Evolutionary conservation across 2,329 filamentous ascomycete species (phyloP).

Genomic region (Dactylella cylindrospora): DNA sequence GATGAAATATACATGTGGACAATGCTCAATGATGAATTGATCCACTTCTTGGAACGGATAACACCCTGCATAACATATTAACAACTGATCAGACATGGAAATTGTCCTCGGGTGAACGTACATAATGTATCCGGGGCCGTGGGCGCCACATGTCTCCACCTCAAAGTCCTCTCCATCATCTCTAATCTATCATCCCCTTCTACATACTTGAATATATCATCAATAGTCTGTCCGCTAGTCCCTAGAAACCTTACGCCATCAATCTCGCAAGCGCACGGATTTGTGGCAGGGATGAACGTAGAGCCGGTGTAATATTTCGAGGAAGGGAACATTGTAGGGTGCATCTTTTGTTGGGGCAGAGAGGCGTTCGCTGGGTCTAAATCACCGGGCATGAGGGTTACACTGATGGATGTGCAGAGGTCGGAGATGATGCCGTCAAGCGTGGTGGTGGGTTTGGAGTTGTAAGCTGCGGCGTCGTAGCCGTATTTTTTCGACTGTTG

Average conservation of each 20-base stretch:
- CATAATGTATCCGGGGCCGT: conserved; percentile 95
- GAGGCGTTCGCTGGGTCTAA: conserved; percentile 85
- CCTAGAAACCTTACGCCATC: conserved; percentile 87
- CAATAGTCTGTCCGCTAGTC: conserved; percentile 86
- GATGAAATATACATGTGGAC: conserved; percentile 87
- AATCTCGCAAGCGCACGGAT: conserved; percentile 87
- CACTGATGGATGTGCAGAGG: conserved; percentile 79
- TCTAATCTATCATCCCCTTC: conserved; percentile 73
- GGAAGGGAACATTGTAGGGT: conserved; percentile 83
- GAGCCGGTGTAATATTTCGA: conserved; percentile 67
- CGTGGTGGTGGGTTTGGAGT: conserved; percentile 77
- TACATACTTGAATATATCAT: conserved; percentile 91
- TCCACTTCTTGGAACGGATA: conserved; percentile 96
- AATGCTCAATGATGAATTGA: conserved; percentile 77
- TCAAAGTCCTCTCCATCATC: conserved; percentile 91
- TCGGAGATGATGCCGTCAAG: conserved; percentile 80
- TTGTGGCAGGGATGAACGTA: conserved; percentile 79
- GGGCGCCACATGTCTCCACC: conserved; percentile 87
- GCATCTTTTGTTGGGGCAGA: conserved; percentile 89
- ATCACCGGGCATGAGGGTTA: conserved; percentile 83
- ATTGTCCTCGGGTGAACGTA: conserved; percentile 56
- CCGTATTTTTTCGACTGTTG: conserved; percentile 73
- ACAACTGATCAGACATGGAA: conserved; percentile 10
- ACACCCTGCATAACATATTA: conserved; percentile 63
- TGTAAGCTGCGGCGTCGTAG: conserved; percentile 87